Evolutionary conservation across 768 basidiomycete species (phyloP).

Genomic region (Phylloporus scabripes): DNA sequence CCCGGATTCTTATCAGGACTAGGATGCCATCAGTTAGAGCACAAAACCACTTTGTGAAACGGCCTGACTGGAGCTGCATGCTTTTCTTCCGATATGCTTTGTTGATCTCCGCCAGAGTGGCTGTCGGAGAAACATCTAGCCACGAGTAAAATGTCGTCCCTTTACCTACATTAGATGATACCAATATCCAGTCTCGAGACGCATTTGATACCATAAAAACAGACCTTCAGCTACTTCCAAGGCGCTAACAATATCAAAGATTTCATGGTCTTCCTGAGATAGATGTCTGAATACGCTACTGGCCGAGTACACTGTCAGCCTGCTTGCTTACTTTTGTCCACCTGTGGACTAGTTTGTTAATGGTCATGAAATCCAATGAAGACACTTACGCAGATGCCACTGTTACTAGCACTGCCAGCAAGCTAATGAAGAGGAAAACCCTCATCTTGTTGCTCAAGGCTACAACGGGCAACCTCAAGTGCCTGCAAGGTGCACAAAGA

Average conservation of each 20-base stretch:
- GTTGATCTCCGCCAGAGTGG: constrained; percentile 68
- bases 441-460: constrained; percentile 38
- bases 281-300: constrained; percentile 3
- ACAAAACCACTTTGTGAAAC: neutral
- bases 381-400: constrained; percentile 48
- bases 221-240: constrained; percentile 76
- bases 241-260: constrained; percentile 86
- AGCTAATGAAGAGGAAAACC: constrained; percentile 39
- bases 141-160: constrained; percentile 96
- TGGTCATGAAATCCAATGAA: neutral
- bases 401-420: constrained; percentile 50
- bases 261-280: constrained; percentile 85
- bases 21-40: constrained; percentile 2
- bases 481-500: neutral
- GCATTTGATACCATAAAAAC: constrained; percentile 10
- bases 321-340: constrained; percentile 60
- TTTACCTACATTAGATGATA: constrained; percentile 47
- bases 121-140: constrained; percentile 74
- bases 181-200: constrained; percentile 2
- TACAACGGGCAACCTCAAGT: neutral
- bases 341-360: constrained; percentile 31
- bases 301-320: neutral
- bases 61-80: constrained; percentile 80
- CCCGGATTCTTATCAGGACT: constrained; percentile 96
- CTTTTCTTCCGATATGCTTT: constrained; percentile 92